These are phyloP conservation scores for Rhizophagus clarus DNA, from an alignment of 192 early-diverging fungal genomes.

Conservation along the genomic window DNA sequence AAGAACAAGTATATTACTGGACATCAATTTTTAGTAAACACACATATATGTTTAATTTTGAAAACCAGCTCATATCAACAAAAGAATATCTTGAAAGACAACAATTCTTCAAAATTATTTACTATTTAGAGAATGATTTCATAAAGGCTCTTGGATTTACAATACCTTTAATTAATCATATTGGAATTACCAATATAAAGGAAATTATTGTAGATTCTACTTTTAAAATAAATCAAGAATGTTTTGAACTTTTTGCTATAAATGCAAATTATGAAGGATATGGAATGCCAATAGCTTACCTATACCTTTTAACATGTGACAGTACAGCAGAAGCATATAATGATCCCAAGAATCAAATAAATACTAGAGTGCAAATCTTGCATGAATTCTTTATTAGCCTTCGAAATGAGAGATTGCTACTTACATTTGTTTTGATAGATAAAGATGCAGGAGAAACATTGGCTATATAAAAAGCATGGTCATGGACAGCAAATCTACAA, in stretches of 20 bases:
- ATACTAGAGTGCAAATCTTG: not conserved
- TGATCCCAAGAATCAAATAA: constrained; percentile 13
- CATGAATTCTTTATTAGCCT: not conserved
- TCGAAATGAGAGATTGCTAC: not conserved
- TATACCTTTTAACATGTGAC: not conserved
- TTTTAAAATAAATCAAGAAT: constrained; percentile 4
- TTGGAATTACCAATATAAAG: not conserved
- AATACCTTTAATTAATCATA: not conserved
- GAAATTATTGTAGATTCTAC: constrained; percentile 8
- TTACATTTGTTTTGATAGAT: constrained; percentile 17
- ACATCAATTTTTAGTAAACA: not conserved
- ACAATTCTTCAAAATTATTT: not conserved
- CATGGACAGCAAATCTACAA: constrained; percentile 10
- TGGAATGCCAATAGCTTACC: not conserved
- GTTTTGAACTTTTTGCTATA: constrained; percentile 12
- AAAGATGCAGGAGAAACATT: constrained; percentile 13
- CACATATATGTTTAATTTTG: constrained; percentile 3
- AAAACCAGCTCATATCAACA: constrained; percentile 10
- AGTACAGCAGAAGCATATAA: not conserved
- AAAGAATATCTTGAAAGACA: constrained; percentile 7
- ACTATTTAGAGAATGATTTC: constrained; percentile 6
- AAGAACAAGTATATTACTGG: constrained; percentile 1
- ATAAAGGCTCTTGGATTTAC: not conserved
- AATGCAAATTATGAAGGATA: constrained; percentile 7
- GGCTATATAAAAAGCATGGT: constrained; percentile 16